phyloP scores from a whole-genome alignment of 2,329 filamentous ascomycete genomes.

The Calycina marina region DNA sequence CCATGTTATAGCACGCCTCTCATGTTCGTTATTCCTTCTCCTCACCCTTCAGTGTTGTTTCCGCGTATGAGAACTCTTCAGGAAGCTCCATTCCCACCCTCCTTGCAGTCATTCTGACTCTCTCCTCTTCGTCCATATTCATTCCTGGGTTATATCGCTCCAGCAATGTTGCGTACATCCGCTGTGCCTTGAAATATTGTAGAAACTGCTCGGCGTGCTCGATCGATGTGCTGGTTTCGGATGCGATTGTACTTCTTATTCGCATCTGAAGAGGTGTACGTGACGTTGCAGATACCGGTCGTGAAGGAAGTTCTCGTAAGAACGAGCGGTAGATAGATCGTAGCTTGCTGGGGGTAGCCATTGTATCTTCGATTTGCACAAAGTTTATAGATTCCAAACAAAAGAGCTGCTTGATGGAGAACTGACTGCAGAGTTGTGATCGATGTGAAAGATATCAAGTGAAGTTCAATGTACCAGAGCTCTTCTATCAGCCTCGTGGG shows the following conservation, averaged over 20 bases:
- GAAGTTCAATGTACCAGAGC: too few relatives aligned
- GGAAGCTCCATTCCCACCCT: conserved; percentile 87
- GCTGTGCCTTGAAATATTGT: conserved; percentile 71
- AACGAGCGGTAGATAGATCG: conserved; percentile 78
- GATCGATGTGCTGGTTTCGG: conserved; percentile 20
- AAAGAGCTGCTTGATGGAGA: too few relatives aligned
- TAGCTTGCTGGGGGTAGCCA: conserved; percentile 31
- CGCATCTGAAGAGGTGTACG: conserved; percentile 57
- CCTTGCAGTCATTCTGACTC: conserved; percentile 68
- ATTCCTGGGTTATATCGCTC: conserved; percentile 92
- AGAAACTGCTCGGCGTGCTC: conserved; percentile 62
- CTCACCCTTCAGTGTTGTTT: conserved; percentile 1
- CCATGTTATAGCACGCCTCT: too few relatives aligned
- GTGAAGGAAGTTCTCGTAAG: conserved; percentile 76
- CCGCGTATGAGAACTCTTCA: conserved; percentile 31
- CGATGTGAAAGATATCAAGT: too few relatives aligned
- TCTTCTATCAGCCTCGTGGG: too few relatives aligned
- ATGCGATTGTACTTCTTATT: conserved; percentile 48
- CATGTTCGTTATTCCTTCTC: conserved; percentile 3
- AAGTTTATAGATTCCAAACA: too few relatives aligned
- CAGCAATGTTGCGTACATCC: conserved; percentile 64
- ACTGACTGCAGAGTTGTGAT: too few relatives aligned
- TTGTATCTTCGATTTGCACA: too few relatives aligned
- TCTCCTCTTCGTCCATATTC: conserved; percentile 73
- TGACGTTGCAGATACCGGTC: conserved; percentile 32